Evolutionary conservation across 2,329 filamentous ascomycete genomes (phyloP), one percentile per base, ranked within the genome.

Genomic region (Phyllosticta citribraziliensis): DNA sequence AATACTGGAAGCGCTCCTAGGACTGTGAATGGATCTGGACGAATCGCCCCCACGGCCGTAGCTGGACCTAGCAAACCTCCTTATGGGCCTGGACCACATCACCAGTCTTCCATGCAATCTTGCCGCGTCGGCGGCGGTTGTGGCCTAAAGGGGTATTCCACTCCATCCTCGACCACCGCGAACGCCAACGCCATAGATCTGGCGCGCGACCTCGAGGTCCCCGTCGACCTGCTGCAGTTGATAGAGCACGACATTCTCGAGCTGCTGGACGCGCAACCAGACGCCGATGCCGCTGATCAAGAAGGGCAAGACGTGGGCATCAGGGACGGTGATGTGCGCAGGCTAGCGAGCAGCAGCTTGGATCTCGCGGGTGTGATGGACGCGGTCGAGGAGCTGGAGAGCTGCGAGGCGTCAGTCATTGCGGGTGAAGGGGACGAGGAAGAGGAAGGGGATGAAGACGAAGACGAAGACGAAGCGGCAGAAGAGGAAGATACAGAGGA

Each of bases 401-500:
- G 10, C 58, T 60, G n/a, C 58, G 58, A 24, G 58, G 14, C 53
- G 58, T 19, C 35, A 14, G n/a, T 35, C 35, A 12, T 55, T 40
- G n/a, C 30, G 33, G 27, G 52, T 52, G 53, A 53, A 33, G 53
- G 3, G 22, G 22, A 22, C 22, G 22, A 52, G 52, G 53, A 52
- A 35, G 40, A 47, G 3, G 14, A 47, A 47, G 12, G n/a, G 4
- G 14, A 47, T 1, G 14, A 6, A 47, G 35, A 47, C 14, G 35
- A 47, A 17, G 35, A 8, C 3, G 40, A 19, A 47, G 14, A 4
- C 53, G 35, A 20, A 27, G 47, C 51, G 33, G 5, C 50, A 19
- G 57, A 59, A 52, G 52, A 30, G 30, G 57, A 59, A 52, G 52
- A 54, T 24, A 33, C 24, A n/a, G 33, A 35, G 53, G 35, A 54